Percentiles rank a stretch among this genome's conserved stretches.
Evolutionary conservation across 2,329 filamentous ascomycete species (phyloP).

Genomic region (Coccinonectria pachysandricola): DNA sequence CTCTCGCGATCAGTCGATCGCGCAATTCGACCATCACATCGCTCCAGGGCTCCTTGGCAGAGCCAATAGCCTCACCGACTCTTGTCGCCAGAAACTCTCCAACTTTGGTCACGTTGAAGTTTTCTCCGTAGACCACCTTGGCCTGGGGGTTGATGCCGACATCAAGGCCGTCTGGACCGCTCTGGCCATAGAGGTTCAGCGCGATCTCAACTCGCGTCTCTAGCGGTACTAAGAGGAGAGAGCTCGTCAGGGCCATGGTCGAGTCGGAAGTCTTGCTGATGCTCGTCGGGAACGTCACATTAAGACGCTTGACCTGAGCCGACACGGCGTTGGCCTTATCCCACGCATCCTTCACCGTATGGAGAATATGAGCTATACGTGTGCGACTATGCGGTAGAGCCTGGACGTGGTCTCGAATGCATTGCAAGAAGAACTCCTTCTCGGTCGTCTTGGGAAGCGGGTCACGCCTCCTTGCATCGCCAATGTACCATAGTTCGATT

Average conservation of each 20-base stretch:
- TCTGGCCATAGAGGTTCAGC: constrained; percentile 43
- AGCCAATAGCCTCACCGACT: constrained; percentile 34
- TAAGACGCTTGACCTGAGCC: constrained; percentile 50
- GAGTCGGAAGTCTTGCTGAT: constrained; percentile 56
- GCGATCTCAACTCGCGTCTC: constrained; percentile 58
- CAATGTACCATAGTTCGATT: constrained; percentile 64
- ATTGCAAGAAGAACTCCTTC: constrained; percentile 65
- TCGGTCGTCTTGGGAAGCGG: constrained; percentile 49
- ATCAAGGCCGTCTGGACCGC: constrained; percentile 38
- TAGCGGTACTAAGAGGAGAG: constrained; percentile 52
- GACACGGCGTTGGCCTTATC: constrained; percentile 49
- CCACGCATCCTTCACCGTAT: constrained; percentile 54
- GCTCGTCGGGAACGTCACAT: constrained; percentile 53
- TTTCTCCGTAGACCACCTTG: constrained; percentile 64
- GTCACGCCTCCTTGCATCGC: constrained; percentile 42
- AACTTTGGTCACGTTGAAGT: constrained; percentile 67
- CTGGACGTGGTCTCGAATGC: constrained; percentile 58
- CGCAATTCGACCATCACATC: constrained; percentile 46
- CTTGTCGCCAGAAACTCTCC: constrained; percentile 53
- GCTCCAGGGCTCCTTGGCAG: constrained; percentile 38
- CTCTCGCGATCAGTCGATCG: constrained; percentile 43
- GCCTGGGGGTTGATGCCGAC: constrained; percentile 45
- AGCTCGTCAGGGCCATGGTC: constrained; percentile 49
- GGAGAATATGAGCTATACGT: constrained; percentile 46
- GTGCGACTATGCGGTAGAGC: constrained; percentile 49